These are phyloP conservation scores for Diaporthe ilicicola DNA, from an alignment of 2,329 filamentous ascomycete genomes.

Conservation along the genomic window DNA sequence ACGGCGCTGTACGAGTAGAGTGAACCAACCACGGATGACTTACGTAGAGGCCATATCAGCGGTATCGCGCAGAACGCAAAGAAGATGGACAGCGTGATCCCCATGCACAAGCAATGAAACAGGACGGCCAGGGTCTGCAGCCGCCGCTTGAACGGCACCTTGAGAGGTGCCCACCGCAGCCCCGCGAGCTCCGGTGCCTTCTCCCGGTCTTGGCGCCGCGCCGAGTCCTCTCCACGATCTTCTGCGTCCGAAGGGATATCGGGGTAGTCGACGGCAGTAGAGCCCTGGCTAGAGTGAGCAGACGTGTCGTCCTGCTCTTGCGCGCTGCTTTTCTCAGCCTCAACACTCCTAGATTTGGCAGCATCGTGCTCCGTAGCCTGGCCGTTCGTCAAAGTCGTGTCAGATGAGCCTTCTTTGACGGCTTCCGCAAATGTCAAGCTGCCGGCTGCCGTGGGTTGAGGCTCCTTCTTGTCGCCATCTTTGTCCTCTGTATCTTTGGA, in stretches of 20 bases:
- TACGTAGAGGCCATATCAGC: conserved; percentile 80
- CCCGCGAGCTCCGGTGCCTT: conserved; percentile 46
- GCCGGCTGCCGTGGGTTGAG: conserved; percentile 29
- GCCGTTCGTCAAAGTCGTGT: neutral
- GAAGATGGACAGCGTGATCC: conserved; percentile 78
- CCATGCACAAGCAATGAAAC: conserved; percentile 76
- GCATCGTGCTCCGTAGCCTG: neutral
- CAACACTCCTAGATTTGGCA: neutral
- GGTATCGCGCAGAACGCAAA: conserved; percentile 93
- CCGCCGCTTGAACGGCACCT: conserved; percentile 74
- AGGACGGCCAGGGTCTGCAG: conserved; percentile 82
- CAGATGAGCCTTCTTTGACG: conserved; percentile 25
- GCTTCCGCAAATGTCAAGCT: conserved; percentile 31
- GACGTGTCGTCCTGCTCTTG: neutral
- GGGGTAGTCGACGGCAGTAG: conserved; percentile 31
- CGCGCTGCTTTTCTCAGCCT: neutral
- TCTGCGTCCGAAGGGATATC: conserved; percentile 27
- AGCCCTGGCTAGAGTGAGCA: conserved; percentile 25
- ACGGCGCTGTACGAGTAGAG: too few relatives aligned
- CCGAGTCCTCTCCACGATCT: conserved; percentile 14
- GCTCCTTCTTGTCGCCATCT: neutral
- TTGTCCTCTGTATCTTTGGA: neutral
- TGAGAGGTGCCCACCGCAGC: conserved; percentile 86
- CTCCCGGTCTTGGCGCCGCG: conserved; percentile 23
- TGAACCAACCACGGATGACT: neutral